Evolutionary conservation across 2,329 filamentous ascomycete species (phyloP).

Genomic region (Thyridium curvatum): DNA sequence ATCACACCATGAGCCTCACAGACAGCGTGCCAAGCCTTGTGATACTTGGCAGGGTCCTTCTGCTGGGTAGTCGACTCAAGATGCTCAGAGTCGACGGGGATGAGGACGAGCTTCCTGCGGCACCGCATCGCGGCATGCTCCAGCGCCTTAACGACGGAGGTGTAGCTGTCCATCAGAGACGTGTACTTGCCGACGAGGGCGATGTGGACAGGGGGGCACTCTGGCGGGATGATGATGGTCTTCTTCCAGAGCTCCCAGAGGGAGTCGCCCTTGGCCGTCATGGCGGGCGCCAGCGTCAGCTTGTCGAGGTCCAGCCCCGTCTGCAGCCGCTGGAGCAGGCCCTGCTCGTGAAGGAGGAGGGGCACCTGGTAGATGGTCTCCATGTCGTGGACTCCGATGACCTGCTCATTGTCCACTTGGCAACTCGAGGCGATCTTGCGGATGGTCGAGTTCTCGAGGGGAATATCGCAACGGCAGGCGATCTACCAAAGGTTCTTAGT

Average conservation of each 20-base stretch:
- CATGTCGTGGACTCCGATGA: constrained; percentile 86
- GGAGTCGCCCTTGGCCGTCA: constrained; percentile 56
- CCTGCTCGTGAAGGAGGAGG: constrained; percentile 80
- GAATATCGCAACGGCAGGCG: constrained; percentile 81
- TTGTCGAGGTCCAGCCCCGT: constrained; percentile 59
- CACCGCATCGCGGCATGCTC: constrained; percentile 91
- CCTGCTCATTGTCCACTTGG: constrained; percentile 78
- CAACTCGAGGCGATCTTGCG: constrained; percentile 87
- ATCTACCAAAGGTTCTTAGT: constrained; percentile 50
- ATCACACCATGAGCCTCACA: constrained; percentile 62
- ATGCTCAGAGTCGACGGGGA: constrained; percentile 80
- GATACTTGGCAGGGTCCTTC: constrained; percentile 63
- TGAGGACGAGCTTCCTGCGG: constrained; percentile 68
- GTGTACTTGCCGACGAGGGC: constrained; percentile 91
- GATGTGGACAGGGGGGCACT: constrained; percentile 55
- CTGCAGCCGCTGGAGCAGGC: constrained; percentile 62
- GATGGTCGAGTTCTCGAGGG: constrained; percentile 67
- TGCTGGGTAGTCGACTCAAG: constrained; percentile 63
- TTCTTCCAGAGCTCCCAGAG: constrained; percentile 76
- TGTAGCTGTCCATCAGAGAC: constrained; percentile 76
- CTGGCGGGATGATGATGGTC: constrained; percentile 59
- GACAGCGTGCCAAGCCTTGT: constrained; percentile 80
- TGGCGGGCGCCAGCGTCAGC: constrained; percentile 41
- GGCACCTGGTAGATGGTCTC: constrained; percentile 91
- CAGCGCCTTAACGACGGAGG: constrained; percentile 70